A percentile compares a stretch with the other conserved stretches of the same genome.
Conservation (phyloP, 495 filamentous ascomycete genomes). For the Pyrenula aspistea region DNA sequence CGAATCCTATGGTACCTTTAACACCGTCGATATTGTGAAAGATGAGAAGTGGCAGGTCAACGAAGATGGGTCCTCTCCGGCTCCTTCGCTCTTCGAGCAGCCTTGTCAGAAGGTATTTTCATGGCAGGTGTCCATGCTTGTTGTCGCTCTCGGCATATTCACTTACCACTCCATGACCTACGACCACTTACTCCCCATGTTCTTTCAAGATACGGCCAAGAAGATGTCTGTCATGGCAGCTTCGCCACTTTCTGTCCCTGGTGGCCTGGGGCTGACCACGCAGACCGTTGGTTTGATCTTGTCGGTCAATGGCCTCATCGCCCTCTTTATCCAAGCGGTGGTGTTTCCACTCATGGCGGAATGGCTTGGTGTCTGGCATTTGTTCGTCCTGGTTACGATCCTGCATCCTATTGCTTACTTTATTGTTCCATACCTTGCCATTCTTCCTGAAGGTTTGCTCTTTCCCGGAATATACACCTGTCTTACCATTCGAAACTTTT, state of each 20-base stretch:
- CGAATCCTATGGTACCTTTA: slow-evolving; percentile 72
- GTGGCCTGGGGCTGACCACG: slow-evolving; percentile 62
- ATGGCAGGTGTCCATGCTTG: slow-evolving; percentile 53
- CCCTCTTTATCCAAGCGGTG: slow-evolving; percentile 64
- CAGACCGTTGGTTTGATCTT: slow-evolving; percentile 67
- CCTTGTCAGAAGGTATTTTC: slow-evolving; percentile 41
- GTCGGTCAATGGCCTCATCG: slow-evolving; percentile 68
- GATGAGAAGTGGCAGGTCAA: slow-evolving; percentile 36
- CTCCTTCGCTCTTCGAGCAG: slow-evolving; percentile 15
- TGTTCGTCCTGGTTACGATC: slow-evolving; percentile 60
- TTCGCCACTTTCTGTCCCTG: slow-evolving; percentile 47
- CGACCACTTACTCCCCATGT: slow-evolving; percentile 74
- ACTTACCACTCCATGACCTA: slow-evolving; percentile 85
- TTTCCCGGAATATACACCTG: slow-evolving; percentile 64
- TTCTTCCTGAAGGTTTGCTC: slow-evolving; percentile 43
- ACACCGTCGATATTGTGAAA: slow-evolving; percentile 37
- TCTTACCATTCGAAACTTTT: slow-evolving; percentile 58
- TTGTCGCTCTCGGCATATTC: slow-evolving; percentile 66
- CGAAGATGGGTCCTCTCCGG: slow-evolving; percentile 29
- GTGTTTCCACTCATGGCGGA: slow-evolving; percentile 63
- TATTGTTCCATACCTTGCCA: slow-evolving; percentile 57
- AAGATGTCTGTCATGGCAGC: slow-evolving; percentile 12
- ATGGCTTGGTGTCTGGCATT: slow-evolving; percentile 58
- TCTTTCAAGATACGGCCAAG: slow-evolving; percentile 48
- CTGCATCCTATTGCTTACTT: slow-evolving; percentile 68